These are phyloP conservation scores for Aspergillus terreus DNA, from an alignment of 2,329 filamentous ascomycete species.

Conservation along the genomic window DNA sequence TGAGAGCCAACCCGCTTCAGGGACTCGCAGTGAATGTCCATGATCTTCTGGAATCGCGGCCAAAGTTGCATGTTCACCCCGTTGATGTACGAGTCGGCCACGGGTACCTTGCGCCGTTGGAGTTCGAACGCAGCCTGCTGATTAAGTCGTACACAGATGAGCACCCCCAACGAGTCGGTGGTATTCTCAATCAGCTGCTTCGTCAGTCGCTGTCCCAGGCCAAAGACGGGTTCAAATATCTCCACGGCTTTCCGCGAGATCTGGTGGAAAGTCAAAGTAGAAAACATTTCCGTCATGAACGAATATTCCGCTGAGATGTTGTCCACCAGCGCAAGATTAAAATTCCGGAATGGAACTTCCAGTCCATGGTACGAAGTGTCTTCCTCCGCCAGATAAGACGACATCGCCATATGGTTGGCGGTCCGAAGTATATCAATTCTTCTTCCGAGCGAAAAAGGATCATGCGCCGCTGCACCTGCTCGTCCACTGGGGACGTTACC, in stretches of 20 bases:
- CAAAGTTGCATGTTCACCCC: constrained; percentile 93
- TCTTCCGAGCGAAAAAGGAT: constrained; percentile 84
- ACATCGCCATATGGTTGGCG: constrained; percentile 69
- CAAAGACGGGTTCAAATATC: constrained; percentile 85
- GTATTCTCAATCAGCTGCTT: constrained; percentile 72
- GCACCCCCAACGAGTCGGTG: constrained; percentile 77
- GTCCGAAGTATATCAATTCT: constrained; percentile 77
- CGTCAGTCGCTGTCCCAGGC: constrained; percentile 73
- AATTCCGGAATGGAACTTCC: constrained; percentile 87
- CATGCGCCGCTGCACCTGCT: constrained; percentile 53
- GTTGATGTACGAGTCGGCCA: constrained; percentile 88
- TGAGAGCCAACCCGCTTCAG: constrained; percentile 58
- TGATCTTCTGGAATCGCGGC: constrained; percentile 90
- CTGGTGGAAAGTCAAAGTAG: constrained; percentile 68
- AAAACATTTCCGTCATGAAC: constrained; percentile 87
- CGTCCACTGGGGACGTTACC: constrained; percentile 34
- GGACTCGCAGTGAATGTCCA: constrained; percentile 89
- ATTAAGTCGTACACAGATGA: constrained; percentile 89
- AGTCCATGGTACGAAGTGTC: constrained; percentile 81
- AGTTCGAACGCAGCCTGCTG: constrained; percentile 93
- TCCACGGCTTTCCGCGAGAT: constrained; percentile 81
- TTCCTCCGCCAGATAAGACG: constrained; percentile 88
- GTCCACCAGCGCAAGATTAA: constrained; percentile 89
- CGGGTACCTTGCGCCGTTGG: constrained; percentile 84
- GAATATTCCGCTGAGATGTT: constrained; percentile 94